Percentiles rank a stretch among this genome's conserved stretches.
These are phyloP conservation scores for Neckera pumila DNA, from an alignment of 225 moss, liverwort and hornwort genomes.

Conservation along the genomic window DNA sequence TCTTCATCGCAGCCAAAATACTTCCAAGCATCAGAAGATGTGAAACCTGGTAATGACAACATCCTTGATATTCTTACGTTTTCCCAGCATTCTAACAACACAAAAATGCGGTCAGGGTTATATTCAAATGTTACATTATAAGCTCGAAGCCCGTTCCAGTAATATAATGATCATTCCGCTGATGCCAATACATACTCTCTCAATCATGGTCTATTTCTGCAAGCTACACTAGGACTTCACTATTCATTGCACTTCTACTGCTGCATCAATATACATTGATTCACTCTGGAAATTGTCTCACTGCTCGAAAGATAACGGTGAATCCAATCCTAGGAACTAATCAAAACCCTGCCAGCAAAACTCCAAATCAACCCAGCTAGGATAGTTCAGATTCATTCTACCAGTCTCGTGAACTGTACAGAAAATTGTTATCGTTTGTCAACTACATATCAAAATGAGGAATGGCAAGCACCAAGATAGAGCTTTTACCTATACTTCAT, in stretches of 20 bases:
- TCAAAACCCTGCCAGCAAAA: background rate
- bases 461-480: background rate
- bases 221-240: background rate
- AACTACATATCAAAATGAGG: background rate
- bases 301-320: background rate
- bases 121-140: background rate
- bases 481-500: conserved; percentile 1
- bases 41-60: background rate
- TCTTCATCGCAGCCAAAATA: background rate
- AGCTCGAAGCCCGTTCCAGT: background rate
- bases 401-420: conserved; percentile 6
- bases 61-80: background rate
- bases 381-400: background rate
- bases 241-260: background rate
- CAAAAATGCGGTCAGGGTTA: background rate
- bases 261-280: background rate
- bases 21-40: background rate
- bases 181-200: background rate
- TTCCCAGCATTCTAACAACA: conserved; percentile 7
- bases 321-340: background rate
- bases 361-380: conserved; percentile 6
- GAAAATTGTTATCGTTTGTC: background rate
- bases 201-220: background rate
- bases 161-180: background rate
- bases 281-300: background rate